Base-by-base conservation (phyloP, 208 protist genomes). In the Trypanosoma conorhini region DNA sequence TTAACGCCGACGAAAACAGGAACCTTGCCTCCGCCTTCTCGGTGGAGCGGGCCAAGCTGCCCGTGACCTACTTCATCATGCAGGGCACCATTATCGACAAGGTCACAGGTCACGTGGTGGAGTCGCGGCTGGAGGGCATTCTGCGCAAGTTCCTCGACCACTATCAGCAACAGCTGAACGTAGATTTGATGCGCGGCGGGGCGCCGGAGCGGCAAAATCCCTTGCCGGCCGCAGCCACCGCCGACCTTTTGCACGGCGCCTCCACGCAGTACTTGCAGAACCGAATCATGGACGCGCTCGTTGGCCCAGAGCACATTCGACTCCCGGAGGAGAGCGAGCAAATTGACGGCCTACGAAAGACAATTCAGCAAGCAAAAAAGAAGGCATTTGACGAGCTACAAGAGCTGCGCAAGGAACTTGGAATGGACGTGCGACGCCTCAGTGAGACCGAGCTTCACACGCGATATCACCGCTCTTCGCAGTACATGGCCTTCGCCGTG, bases 71-170 rank as follows among this genome's bases (percentile, higher is more conserved):
- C 70, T 96, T 96, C 51, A 86, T 96, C 51, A 91, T 94, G 88
- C 86, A 96, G 57, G 87, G 86, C 57, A 96, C 91, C 19, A 96
- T 96, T 28, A 77, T 96, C 55, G 91, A 96, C 62, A 92, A 91
- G 40, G 77, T 94, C 15, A 66, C 80, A 1, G 86, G 88, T 22
- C 82, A 90, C 58, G 59, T 94, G 50, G 64, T 75, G 12, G 81
- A 75, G 28, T 72, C 72, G 17, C 86, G 88, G 8, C 72, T 96
- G 31, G 76, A 86, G 60, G 67, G 74, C 44, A 96, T 96, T 50
- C 69, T 96, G 40, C 64, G 79, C 24, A 91, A 90, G 56, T 96
- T 96, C 59, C 72, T 93, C 3, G 88, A 94, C 67, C 87, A 96
- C 76, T 94, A 92, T 70, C 84, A 96, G 58, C 82, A 90, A 63